A percentile compares a stretch with the other conserved stretches of the same genome.
Evolutionary conservation across 495 filamentous ascomycete genomes (phyloP).

Genomic region (Podospora appendiculata): DNA sequence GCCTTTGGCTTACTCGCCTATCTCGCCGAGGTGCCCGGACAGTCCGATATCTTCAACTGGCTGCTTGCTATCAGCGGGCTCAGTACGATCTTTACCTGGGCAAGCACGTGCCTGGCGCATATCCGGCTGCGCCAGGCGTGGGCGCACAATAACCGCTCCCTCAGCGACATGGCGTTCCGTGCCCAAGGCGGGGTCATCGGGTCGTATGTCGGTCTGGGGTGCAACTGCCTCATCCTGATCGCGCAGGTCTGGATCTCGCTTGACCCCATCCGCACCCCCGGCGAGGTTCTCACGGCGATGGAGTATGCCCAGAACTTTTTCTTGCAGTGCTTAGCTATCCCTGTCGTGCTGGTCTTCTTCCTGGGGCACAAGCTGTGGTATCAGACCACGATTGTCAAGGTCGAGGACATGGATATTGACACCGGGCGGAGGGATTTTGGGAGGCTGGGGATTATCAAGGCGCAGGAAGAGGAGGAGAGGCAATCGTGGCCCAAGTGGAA

Average conservation of each 20-base stretch:
- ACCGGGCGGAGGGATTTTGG: constrained; percentile 88
- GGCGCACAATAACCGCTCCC: constrained; percentile 59
- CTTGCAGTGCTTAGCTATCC: constrained; percentile 67
- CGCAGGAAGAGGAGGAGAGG: constrained; percentile 72
- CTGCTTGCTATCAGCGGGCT: constrained; percentile 85
- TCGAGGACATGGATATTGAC: constrained; percentile 73
- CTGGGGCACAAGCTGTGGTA: constrained; percentile 72
- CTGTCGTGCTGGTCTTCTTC: constrained; percentile 72
- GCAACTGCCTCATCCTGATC: constrained; percentile 72
- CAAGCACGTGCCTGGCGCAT: constrained; percentile 77
- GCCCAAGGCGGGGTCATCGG: constrained; percentile 76
- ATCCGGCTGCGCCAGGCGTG: constrained; percentile 86
- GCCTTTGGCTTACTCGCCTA: constrained; percentile 70
- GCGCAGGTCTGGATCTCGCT: constrained; percentile 90
- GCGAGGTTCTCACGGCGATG: constrained; percentile 28
- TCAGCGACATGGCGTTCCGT: constrained; percentile 75
- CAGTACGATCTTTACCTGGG: constrained; percentile 91
- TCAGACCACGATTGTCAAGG: constrained; percentile 57
- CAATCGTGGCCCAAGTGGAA: constrained; percentile 81
- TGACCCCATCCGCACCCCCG: constrained; percentile 49
- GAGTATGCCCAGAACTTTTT: constrained; percentile 58
- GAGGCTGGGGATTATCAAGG: constrained; percentile 62
- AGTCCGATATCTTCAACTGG: constrained; percentile 69
- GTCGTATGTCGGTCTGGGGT: constrained; percentile 74
- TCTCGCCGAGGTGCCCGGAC: constrained; percentile 56